Conservation (phyloP, 1,284 basidiomycete species). For the Ganoderma sp. region DNA sequence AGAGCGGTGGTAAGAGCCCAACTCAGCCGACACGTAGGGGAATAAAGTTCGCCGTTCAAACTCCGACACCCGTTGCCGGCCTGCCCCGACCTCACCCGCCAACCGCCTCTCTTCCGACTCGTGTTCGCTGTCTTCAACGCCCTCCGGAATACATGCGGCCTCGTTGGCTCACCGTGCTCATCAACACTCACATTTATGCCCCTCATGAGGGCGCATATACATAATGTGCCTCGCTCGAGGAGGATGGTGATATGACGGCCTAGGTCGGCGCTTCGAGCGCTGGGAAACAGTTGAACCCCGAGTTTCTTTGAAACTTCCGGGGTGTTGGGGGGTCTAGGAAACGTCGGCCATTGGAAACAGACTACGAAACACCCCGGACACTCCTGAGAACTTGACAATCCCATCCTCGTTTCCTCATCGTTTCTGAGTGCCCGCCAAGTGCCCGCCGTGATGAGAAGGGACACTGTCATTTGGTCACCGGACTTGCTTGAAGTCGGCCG, state of each 20-base stretch:
- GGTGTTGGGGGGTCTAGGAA: no score
- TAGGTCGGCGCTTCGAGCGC: no score
- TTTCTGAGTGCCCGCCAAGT: no score
- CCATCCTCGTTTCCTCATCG: no score
- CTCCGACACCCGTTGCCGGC: constrained; percentile 40
- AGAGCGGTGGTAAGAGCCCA: constrained; percentile 35
- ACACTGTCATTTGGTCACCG: not conserved
- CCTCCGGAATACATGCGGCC: constrained; percentile 40
- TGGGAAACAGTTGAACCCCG: no score
- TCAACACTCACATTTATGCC: not conserved
- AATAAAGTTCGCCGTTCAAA: constrained; percentile 43
- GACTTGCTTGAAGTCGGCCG: constrained; percentile 20
- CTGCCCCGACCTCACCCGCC: constrained; percentile 38
- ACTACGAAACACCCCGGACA: no score
- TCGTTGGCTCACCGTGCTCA: not conserved
- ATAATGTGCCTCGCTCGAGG: constrained; percentile 1
- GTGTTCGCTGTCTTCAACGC: constrained; percentile 61
- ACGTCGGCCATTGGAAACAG: no score
- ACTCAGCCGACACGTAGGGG: constrained; percentile 35
- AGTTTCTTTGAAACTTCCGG: no score
- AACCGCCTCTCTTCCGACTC: constrained; percentile 21
- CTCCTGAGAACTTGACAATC: no score
- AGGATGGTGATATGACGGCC: not conserved
- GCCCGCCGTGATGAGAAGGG: no score
- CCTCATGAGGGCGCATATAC: not conserved